Base-by-base conservation (phyloP, 169 alveolate species). In the Plasmodium gallinaceum region DNA sequence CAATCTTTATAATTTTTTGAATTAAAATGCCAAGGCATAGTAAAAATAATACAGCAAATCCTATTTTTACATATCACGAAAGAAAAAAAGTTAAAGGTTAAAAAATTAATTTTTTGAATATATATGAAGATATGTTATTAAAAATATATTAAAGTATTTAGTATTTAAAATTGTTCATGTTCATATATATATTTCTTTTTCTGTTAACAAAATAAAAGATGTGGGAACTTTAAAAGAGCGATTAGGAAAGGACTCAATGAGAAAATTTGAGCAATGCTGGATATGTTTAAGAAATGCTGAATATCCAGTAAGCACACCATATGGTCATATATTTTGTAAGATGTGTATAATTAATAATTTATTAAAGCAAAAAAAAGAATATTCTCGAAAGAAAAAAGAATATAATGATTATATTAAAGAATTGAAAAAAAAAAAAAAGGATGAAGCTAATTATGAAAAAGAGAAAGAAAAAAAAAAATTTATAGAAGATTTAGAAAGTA, bases 251-350 rank as follows among this genome's bases (percentile, higher is more conserved):
- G 97, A 97, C 43, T 96, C 98, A 48, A 95, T 95, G 96, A 93
- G 98, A 39, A 78, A 90, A 45, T 97, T 97, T 65, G 98, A 97
- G 62, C 95, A 94, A 74, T 98, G 99, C 66, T 96, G 97, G 97
- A 93, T 98, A 42, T 98, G 99, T 71, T 92, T 96, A 42, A 73
- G 97, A 45, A 91, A 92, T 39, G 98, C 98, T 0, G 87, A 92
- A 62, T 94, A 92, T 57, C 99, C 99, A 0, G 96, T 96, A 43
- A 91, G 96, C 43, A 97, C 99, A 7, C 94, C 96, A n/a, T 90
- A 93, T 80, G 99, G 99, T 2, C 95, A 97, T 92, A 90, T 98
- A 48, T 98, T 95, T 72, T 98, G 99, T 92, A 96, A 95, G 87
- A 96, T 95, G 58, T 98, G 99, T 66, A 96, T 97, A 14, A 73